Evolutionary conservation across 2,329 filamentous ascomycete genomes (phyloP).

Genomic region (Trichocomaceae sp.): DNA sequence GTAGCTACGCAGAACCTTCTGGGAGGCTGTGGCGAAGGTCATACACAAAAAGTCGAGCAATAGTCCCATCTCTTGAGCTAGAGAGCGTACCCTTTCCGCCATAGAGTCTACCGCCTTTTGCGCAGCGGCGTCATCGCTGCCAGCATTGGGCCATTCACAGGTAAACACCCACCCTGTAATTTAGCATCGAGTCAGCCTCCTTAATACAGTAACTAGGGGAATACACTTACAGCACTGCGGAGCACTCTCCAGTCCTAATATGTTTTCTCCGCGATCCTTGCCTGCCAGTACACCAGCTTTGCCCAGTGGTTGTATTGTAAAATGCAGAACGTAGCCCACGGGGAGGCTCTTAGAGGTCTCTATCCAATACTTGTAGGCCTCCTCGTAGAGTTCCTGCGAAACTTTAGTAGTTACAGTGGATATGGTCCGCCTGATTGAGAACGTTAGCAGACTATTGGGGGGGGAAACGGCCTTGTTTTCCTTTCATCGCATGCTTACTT

Average conservation of each 20-base stretch:
- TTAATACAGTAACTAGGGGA: no score
- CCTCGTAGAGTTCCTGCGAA: constrained; percentile 10
- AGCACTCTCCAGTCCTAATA: constrained; percentile 8
- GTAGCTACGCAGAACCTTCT: constrained; percentile 1
- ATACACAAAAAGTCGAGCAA: not conserved
- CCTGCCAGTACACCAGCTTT: constrained; percentile 8
- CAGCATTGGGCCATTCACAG: not conserved
- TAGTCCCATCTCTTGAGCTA: not conserved
- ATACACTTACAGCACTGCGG: no score
- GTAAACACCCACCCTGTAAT: constrained; percentile 3
- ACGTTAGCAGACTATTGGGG: no score
- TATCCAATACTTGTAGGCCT: constrained; percentile 1
- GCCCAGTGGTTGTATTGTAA: constrained; percentile 11
- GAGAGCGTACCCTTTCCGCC: not conserved
- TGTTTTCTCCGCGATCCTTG: constrained; percentile 9
- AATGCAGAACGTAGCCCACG: not conserved
- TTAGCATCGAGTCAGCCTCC: not conserved
- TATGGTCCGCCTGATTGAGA: constrained; percentile 3
- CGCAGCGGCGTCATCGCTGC: not conserved
- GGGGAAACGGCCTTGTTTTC: not conserved
- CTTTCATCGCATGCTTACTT: not conserved
- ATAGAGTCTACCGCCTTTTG: not conserved
- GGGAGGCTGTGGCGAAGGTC: not conserved
- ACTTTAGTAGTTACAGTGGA: constrained; percentile 3
- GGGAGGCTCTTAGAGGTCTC: not conserved